Evolutionary conservation across 1,139 yeast genomes (phyloP).

Genomic region (Taphrina pruni): DNA sequence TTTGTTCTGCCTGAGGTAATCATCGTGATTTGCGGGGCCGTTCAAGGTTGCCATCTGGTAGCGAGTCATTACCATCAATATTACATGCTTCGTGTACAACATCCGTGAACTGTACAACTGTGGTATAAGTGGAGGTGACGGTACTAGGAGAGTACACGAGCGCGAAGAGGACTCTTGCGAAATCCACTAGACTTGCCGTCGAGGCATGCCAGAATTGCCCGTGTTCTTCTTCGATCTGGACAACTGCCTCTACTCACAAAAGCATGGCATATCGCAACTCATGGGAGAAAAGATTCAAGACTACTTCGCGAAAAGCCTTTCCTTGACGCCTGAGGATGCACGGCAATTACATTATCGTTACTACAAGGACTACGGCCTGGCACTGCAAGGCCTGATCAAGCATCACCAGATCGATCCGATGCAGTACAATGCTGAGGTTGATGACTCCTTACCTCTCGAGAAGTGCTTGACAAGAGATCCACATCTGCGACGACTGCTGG

Average conservation of each 20-base stretch:
- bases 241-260: conserved; percentile 79
- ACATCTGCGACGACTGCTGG: conserved; percentile 52
- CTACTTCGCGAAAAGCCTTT: conserved; percentile 71
- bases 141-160: neutral
- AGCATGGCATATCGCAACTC: conserved; percentile 77
- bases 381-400: conserved; percentile 77
- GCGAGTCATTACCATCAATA: too few species aligned
- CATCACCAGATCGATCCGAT: conserved; percentile 64
- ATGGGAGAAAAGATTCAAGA: conserved; percentile 87
- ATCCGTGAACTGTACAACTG: too few species aligned
- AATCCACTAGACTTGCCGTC: too few species aligned
- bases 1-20: neutral
- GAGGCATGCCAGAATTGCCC: conserved; percentile 24
- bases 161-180: too few species aligned
- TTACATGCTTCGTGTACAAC: too few species aligned
- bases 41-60: neutral
- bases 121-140: neutral
- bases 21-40: neutral
- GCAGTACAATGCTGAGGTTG: conserved; percentile 85
- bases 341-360: conserved; percentile 70
- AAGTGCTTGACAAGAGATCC: conserved; percentile 66
- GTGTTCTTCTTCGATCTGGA: conserved; percentile 86
- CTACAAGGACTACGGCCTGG: conserved; percentile 86
- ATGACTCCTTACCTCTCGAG: conserved; percentile 88
- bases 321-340: conserved; percentile 77